Percentiles rank a stretch among this genome's conserved stretches.
Evolutionary conservation across 169 alveolate genomes (phyloP).

Genomic region (Cryptosporidium viatorum): DNA sequence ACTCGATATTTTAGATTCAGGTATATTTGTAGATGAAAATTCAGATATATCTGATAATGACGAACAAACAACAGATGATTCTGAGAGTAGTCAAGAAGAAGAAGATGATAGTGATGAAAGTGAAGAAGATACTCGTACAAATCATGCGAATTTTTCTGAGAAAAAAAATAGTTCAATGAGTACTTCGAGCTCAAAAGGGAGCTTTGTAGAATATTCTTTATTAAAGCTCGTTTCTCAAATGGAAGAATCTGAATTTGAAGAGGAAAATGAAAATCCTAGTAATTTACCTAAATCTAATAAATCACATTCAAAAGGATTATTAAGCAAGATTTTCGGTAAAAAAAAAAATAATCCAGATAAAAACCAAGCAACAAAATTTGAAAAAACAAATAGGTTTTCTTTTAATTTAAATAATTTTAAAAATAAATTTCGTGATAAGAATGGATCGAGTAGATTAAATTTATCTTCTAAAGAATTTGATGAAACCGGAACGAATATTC

Average conservation of each 20-base stretch:
- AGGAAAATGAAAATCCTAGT: background rate
- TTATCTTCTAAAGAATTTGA: background rate
- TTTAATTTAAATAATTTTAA: background rate
- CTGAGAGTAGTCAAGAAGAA: slow-evolving; percentile 7
- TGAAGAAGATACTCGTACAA: background rate
- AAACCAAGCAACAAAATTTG: background rate
- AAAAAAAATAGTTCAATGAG: background rate
- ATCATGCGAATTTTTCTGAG: background rate
- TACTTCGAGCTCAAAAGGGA: background rate
- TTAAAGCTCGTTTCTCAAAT: slow-evolving; percentile 51
- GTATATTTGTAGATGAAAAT: background rate
- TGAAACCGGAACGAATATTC: background rate
- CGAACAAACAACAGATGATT: background rate
- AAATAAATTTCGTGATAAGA: slow-evolving; percentile 5
- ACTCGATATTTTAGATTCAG: background rate
- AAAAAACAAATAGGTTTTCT: slow-evolving; percentile 18
- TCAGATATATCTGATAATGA: slow-evolving; percentile 5
- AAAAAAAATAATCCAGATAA: background rate
- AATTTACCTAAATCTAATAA: background rate
- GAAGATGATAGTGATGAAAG: background rate
- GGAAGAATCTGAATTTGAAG: slow-evolving; percentile 13
- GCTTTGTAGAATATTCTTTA: background rate
- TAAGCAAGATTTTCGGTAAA: background rate
- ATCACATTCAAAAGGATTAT: background rate
- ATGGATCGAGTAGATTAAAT: background rate